These are phyloP conservation scores for Carex littledalei DNA, from an alignment of 176 grass and related monocot genomes.

Conservation along the genomic window DNA sequence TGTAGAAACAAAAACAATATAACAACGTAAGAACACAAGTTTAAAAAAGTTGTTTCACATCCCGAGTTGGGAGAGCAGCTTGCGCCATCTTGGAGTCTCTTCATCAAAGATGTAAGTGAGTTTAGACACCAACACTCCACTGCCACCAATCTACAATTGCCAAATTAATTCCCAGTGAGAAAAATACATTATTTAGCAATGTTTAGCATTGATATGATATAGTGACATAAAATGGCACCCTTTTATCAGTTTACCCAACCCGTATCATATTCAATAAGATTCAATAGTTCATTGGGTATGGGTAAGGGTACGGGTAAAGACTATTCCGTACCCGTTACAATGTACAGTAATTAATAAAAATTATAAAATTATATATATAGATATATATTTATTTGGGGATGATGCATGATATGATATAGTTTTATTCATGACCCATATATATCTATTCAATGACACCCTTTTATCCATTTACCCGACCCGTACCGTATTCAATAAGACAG, in stretches of 20 bases:
- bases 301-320: too few relatives aligned
- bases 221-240: background rate
- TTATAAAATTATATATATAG: too few relatives aligned
- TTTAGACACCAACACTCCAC: conserved; percentile 88
- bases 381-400: too few relatives aligned
- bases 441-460: too few relatives aligned
- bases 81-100: conserved; percentile 86
- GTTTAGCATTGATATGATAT: background rate
- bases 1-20: background rate
- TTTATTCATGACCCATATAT: background rate
- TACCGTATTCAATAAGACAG: too few relatives aligned
- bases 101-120: conserved; percentile 97
- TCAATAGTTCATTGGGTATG: too few relatives aligned
- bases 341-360: too few relatives aligned
- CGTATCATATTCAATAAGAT: too few relatives aligned
- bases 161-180: background rate
- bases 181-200: background rate
- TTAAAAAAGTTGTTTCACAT: conserved; percentile 25
- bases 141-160: conserved; percentile 62
- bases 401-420: background rate
- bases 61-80: conserved; percentile 68
- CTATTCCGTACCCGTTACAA: too few relatives aligned
- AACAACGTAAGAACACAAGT: background rate
- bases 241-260: too few relatives aligned
- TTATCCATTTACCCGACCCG: too few relatives aligned